Evolutionary conservation across 2,329 filamentous ascomycete genomes (phyloP).

Genomic region (Chlorencoelia australis): DNA sequence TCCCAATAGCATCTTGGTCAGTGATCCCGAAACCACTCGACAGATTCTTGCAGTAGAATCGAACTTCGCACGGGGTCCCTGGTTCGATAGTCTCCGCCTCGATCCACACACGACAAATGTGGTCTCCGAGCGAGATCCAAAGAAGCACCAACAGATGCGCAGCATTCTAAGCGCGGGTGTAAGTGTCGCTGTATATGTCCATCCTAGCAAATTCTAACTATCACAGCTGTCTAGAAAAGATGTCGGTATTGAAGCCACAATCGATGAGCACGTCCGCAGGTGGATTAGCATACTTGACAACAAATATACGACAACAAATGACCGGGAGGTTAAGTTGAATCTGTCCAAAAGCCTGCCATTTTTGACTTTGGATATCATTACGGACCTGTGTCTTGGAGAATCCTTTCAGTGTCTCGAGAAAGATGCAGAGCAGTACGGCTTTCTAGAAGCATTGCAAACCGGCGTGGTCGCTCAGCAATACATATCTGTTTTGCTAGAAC

Average conservation of each 20-base stretch:
- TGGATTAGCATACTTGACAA: background rate
- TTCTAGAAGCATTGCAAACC: background rate
- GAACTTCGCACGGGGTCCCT: background rate
- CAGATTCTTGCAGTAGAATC: conserved; percentile 1
- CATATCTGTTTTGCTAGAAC: conserved; percentile 3
- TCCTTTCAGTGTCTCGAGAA: background rate
- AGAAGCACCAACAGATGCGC: conserved; percentile 1
- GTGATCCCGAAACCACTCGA: conserved; percentile 1
- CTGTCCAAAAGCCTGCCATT: conserved; percentile 1
- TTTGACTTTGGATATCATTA: conserved; percentile 1
- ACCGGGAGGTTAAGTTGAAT: background rate
- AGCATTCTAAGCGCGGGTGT: conserved; percentile 1
- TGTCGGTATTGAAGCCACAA: background rate
- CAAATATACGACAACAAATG: background rate
- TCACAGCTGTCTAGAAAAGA: conserved; percentile 1
- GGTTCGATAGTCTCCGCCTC: background rate
- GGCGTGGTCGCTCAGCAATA: conserved; percentile 1
- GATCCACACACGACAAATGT: background rate
- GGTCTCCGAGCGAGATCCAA: conserved; percentile 1
- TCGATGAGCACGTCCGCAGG: background rate
- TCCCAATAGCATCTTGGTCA: background rate
- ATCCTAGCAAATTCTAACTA: background rate
- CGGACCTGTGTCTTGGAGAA: conserved; percentile 1
- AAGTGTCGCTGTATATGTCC: background rate
- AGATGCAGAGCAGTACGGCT: background rate